Evolutionary conservation across 78 protist genomes (phyloP), one percentile per base, ranked within the genome.

Genomic region (Pelomyxa schiedti): DNA sequence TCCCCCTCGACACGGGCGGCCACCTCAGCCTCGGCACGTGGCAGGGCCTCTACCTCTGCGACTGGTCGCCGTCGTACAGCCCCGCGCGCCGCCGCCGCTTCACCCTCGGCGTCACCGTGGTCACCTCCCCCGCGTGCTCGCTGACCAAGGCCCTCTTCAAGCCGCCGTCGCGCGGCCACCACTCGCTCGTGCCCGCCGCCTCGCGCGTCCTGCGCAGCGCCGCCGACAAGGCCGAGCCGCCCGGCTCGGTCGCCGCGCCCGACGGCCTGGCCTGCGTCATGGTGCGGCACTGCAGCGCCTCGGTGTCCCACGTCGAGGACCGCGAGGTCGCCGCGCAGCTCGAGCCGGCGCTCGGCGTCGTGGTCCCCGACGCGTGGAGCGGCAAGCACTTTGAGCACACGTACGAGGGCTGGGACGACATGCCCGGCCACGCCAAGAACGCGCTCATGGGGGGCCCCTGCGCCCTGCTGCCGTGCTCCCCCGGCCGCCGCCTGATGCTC

Each of bases 241-340:
- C n/a, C n/a, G n/a, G n/a, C n/a, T n/a, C n/a, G n/a, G n/a, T n/a
- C n/a, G n/a, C n/a, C n/a, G 32, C 16, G 58, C 58, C 58, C 58
- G 58, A 47, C 58, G 58, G 58, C 58, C 58, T 47, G 58, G 58
- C 58, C 58, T 47, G 58, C 58, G 58, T 47, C 58, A 47, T 47
- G 58, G 58, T 47, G 58, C 58, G 58, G 32, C 58, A 47, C 58
- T 47, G 58, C 58, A 47, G 58, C 58, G 58, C 58, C 58, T 47
- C 58, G 58, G 16, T 47, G 58, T 16, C 58, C 58, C 16, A 47
- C 58, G 16, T 47, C 58, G 58, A 47, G 58, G 58, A 47, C 58
- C 16, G 58, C 32, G 16, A 16, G 32, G 58, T 16, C 58, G 58
- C 16, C 32, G 32, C 58, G 32, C 32, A 16, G 58, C 58, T 47